Evolutionary conservation across 192 early-diverging fungal genomes (phyloP).

Genomic region (Phlyctochytrium arcticum): DNA sequence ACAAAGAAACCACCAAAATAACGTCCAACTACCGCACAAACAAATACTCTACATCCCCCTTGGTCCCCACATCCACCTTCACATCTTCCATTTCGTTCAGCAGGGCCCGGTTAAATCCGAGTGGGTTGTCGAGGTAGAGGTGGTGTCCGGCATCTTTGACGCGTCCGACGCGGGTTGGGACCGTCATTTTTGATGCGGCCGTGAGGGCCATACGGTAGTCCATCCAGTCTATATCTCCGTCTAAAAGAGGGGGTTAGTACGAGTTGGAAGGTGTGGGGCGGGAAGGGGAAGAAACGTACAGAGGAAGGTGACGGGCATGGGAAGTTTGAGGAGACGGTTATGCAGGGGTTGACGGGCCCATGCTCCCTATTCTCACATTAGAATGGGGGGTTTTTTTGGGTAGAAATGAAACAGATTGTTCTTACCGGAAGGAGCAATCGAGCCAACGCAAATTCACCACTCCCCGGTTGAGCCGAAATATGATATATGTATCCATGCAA

Average conservation of each 20-base stretch:
- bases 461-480: conserved; percentile 68
- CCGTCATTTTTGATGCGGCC: conserved; percentile 32
- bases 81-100: conserved; percentile 51
- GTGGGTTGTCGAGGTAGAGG: conserved; percentile 81
- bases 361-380: conserved; percentile 57
- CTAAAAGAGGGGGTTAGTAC: background rate
- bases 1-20: too few species aligned
- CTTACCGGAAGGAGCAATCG: conserved; percentile 61
- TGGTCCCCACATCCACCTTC: background rate
- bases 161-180: conserved; percentile 35
- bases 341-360: conserved; percentile 76
- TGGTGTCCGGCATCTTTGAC: conserved; percentile 72
- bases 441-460: conserved; percentile 79
- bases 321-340: conserved; percentile 52
- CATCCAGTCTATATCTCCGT: conserved; percentile 89
- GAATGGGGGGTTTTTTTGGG: background rate
- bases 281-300: conserved; percentile 10
- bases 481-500: conserved; percentile 81
- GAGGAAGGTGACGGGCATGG: conserved; percentile 73
- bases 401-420: background rate
- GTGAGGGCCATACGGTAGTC: conserved; percentile 68
- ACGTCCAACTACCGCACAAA: too few species aligned
- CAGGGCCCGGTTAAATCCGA: conserved; percentile 62
- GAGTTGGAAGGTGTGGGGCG: background rate
- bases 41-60: background rate